These are phyloP conservation scores for Bipolaris oryzae DNA, from an alignment of 2,329 filamentous ascomycete genomes.

Conservation along the genomic window DNA sequence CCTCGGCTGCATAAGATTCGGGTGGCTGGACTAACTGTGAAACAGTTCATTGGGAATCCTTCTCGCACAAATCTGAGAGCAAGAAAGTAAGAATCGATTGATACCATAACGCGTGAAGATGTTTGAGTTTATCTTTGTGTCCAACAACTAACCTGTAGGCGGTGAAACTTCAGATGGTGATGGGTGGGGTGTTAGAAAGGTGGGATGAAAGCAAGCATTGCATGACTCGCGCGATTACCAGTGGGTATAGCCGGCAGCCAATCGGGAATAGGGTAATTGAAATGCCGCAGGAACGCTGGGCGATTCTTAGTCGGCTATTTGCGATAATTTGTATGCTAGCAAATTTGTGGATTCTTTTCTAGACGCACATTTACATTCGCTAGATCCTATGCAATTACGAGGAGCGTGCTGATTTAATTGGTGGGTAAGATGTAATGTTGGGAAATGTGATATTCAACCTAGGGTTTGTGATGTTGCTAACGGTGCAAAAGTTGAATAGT, in stretches of 20 bases:
- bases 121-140: background rate
- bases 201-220: background rate
- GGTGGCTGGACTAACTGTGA: background rate
- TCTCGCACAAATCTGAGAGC: too few species aligned
- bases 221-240: background rate
- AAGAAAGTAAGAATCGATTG: too few species aligned
- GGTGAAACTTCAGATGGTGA: background rate
- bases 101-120: background rate
- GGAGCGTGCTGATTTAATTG: too few species aligned
- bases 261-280: background rate
- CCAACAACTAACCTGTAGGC: background rate
- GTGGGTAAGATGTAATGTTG: too few species aligned
- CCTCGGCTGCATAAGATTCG: slow-evolving; percentile 31
- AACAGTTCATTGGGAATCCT: background rate
- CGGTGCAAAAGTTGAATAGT: background rate
- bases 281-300: background rate
- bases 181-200: background rate
- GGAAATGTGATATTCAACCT: too few species aligned
- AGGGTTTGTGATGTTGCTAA: background rate
- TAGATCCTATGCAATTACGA: too few species aligned
- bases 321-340: background rate
- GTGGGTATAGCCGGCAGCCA: background rate
- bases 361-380: too few species aligned
- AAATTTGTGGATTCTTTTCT: too few species aligned
- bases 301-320: background rate